Conservation (phyloP, 2,329 filamentous ascomycete genomes). For the Colletotrichum acutatum region DNA sequence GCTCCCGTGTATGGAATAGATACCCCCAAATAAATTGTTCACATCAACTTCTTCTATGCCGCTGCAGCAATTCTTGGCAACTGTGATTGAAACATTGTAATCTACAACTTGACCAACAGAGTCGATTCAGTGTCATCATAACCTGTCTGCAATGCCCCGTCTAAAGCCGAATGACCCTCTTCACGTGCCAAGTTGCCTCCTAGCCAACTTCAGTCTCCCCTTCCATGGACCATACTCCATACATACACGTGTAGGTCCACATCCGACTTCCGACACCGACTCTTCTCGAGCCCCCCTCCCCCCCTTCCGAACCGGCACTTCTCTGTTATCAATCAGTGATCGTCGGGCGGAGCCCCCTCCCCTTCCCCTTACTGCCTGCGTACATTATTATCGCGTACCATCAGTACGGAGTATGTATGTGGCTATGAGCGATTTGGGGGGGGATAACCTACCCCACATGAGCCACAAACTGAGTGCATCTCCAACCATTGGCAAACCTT, state of each 20-base stretch:
- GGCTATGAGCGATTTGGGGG: background rate
- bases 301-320: too few species aligned
- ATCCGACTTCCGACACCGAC: conserved; percentile 11
- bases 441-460: background rate
- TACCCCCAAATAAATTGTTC: conserved; percentile 18
- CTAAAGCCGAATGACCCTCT: background rate
- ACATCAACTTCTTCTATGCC: background rate
- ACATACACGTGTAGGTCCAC: background rate
- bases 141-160: background rate
- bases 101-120: background rate
- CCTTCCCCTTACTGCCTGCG: background rate
- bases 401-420: background rate
- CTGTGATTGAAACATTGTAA: background rate
- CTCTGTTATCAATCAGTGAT: conserved; percentile 10
- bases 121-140: background rate
- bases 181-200: background rate
- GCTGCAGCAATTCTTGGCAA: background rate
- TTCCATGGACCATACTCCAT: background rate
- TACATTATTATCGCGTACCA: conserved; percentile 2
- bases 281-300: conserved; percentile 12
- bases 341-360: background rate
- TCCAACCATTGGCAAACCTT: too few species aligned
- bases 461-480: too few species aligned
- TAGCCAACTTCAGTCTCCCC: background rate
- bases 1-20: conserved; percentile 12